Evolutionary conservation across 2,329 filamentous ascomycete genomes (phyloP), one percentile per base, ranked within the genome.

Genomic region (Lanzia echinophila): DNA sequence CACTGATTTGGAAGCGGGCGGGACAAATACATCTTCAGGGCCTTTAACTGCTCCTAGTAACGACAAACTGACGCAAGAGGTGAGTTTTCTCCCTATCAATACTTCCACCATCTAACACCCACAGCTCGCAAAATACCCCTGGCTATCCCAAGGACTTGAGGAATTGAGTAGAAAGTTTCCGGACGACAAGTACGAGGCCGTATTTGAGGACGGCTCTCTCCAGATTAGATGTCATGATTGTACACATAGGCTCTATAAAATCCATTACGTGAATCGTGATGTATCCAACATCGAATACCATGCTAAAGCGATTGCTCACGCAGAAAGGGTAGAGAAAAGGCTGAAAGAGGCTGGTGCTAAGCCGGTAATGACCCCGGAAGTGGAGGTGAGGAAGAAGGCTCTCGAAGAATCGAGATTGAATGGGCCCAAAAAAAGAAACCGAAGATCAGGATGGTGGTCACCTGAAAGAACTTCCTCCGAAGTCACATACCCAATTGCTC

Each of bases 251-350:
- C 43, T 53, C 1, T 53, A 53, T 33, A 53, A 53, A n/a, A 31
- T 53, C 10, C 50, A 53, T 10, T 53, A 47, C 36, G 19, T 38
- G 39, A 53, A 53, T n/a, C 42, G 43, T 33, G 50, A 53, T 12
- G 50, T 53, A 13, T 53, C 50, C n/a, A 53, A 53, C 3, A 34
- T 53, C 28, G 50, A 53, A 10, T 53, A 32, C 32, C 43, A 53
- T 47, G 50, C 50, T 4, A 53, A 53, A 11, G 43, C 50, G 20
- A 47, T 43, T 15, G 2, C 22, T 38, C 50, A 53, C 17, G 34
- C 43, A 6, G 24, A 47, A 31, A 28, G 42, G 15, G 50, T 53
- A 33, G 50, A 53, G 3, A 33, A 19, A 12, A 47, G 50, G 15
- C 10, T 53, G 8, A 15, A n/a, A 20, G 50, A 47, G 24, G 10